These are phyloP conservation scores for Cyberlindnera mrakii DNA, from an alignment of 805 yeast species.

Conservation along the genomic window DNA sequence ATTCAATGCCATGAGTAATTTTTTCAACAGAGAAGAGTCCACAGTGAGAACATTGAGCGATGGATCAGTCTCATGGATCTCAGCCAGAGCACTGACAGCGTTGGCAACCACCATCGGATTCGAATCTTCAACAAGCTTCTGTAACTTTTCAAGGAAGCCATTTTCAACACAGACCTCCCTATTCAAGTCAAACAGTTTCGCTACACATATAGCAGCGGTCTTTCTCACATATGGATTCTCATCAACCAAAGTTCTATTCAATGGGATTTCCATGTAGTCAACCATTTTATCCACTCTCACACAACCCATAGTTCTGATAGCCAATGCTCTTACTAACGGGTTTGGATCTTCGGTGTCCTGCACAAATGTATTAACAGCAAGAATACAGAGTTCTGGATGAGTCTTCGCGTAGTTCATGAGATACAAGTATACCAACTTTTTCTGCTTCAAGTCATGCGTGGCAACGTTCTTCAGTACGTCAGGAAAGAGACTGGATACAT, in stretches of 20 bases:
- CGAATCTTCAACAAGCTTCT: conserved; percentile 68
- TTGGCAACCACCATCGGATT: conserved; percentile 98
- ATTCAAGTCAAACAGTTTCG: conserved; percentile 84
- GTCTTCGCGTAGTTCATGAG: conserved; percentile 96
- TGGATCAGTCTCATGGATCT: conserved; percentile 67
- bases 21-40: conserved; percentile 39
- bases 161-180: conserved; percentile 77
- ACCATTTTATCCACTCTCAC: conserved; percentile 92
- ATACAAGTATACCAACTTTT: conserved; percentile 89
- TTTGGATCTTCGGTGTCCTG: conserved; percentile 93
- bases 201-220: conserved; percentile 96
- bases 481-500: conserved; percentile 90
- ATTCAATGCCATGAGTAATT: conserved; percentile 75
- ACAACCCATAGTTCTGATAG: conserved; percentile 98
- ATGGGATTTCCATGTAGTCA: conserved; percentile 88
- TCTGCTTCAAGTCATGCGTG: conserved; percentile 93
- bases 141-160: conserved; percentile 71
- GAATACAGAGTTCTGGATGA: conserved; percentile 90
- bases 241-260: conserved; percentile 77
- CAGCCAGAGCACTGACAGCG: conserved; percentile 79
- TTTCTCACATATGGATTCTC: conserved; percentile 97
- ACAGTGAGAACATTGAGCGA: conserved; percentile 41
- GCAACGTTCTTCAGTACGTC: conserved; percentile 95
- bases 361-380: conserved; percentile 96
- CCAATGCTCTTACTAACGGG: conserved; percentile 91